Conservation (phyloP, 306 rosid genomes). For the Quercus dentata region DNA sequence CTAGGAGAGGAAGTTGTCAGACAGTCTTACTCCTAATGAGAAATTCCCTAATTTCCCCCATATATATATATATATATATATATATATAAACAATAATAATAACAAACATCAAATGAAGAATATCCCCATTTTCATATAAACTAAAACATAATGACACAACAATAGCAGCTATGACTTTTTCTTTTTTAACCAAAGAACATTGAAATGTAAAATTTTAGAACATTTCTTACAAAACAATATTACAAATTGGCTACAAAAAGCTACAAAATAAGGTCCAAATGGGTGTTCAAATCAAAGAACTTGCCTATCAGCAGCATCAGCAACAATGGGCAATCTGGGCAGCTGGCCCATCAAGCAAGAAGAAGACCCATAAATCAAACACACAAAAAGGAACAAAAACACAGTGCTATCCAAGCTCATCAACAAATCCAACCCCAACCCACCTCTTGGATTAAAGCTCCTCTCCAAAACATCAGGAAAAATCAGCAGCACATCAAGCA, state of each 20-base stretch:
- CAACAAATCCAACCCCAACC: conserved; percentile 79
- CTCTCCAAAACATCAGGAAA: conserved; percentile 89
- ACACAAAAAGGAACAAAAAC: conserved; percentile 76
- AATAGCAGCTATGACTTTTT: conserved; percentile 3
- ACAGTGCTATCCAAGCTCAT: conserved; percentile 97
- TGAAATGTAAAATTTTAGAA: conserved; percentile 11
- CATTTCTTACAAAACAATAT: conserved; percentile 2
- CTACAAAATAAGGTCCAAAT: neutral
- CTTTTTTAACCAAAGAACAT: conserved; percentile 7
- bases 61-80: neutral
- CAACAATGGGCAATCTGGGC: conserved; percentile 91
- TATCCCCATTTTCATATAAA: neutral
- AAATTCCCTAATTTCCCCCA: neutral
- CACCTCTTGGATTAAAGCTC: conserved; percentile 73
- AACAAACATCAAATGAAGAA: neutral
- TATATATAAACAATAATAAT: neutral
- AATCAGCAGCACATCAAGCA: conserved; percentile 85
- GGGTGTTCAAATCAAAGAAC: conserved; percentile 60
- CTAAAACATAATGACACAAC: neutral
- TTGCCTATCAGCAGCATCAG: conserved; percentile 96
- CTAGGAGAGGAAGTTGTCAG: too few relatives aligned
- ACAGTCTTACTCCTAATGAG: too few relatives aligned
- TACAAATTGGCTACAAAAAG: conserved; percentile 24
- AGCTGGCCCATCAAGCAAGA: conserved; percentile 85
- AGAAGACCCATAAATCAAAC: conserved; percentile 81